Evolutionary conservation across 176 grass and related monocot genomes (phyloP), one percentile per base, ranked within the genome.

Genomic region (Raddia distichophylla): DNA sequence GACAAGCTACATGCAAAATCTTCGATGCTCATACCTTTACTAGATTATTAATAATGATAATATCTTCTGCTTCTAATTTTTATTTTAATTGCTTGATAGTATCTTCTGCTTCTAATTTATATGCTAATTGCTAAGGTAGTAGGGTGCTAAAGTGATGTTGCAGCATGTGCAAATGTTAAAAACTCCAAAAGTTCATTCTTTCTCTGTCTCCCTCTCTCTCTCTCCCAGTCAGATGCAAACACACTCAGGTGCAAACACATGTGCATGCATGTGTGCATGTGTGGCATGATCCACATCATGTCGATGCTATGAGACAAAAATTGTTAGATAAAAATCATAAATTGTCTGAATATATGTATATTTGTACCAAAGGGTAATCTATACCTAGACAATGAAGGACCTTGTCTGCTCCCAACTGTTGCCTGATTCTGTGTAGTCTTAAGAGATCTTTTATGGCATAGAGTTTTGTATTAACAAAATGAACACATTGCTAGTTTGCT

Each of bases 61-160:
- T 27, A 27, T 1, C 27, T 27, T 27, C 27, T 27, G 27, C 27
- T 27, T 27, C 27, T n/a, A n/a, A n/a, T n/a, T n/a, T n/a, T n/a
- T n/a, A n/a, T n/a, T n/a, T n/a, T n/a, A n/a, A n/a, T n/a, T n/a
- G n/a, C n/a, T n/a, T n/a, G 27, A 56, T 66, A 47, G 66, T 19
- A 6, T 19, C 5, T 18, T 75, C 19, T 83, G 14, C 5, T 18
- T 75, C 19, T 83, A 8, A 11, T 84, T 67, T 47, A 60, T 76
- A 20, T 67, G 10, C 56, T 65, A 33, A 40, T 2, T 67, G 10
- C 56, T 65, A 33, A 40, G 37, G 37, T 67, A n/a, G 19, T 10
- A 54, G 65, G 60, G 49, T 1, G 3, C 20, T 47, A 47, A 67
- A 14, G n/a, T 83, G 59, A 64, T 32, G 46, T 32, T 16, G 53